Base-by-base conservation (phyloP, 805 yeast species). In the Ogataea saltuana region DNA sequence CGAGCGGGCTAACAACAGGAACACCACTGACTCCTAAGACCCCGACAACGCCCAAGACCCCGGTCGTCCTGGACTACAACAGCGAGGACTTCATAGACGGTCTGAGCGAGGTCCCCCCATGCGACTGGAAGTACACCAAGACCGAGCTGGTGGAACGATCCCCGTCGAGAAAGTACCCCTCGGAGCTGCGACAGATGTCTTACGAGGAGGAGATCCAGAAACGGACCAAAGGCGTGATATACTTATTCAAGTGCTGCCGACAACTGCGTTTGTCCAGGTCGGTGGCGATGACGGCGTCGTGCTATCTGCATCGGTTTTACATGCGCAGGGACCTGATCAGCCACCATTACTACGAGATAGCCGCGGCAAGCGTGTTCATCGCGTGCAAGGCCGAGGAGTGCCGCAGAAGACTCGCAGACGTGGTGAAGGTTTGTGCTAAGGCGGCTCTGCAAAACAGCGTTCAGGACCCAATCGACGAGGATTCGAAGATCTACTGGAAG, bases 361-460 rank as follows among this genome's bases (percentile, higher is more conserved):
- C 72, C 0, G 79, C 77, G 1, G 69, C 80, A 2, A 59, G 75
- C 22, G 50, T 78, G 13, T 78, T 78, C 50, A 59, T 78, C 19
- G 81, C 81, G 4, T 67, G 77, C 41, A 78, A 78, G 46, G 69
- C 76, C 6, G 80, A 77, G 41, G 83, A 78, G 43, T 67, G 77
- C 22, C 67, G 72, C 25, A 64, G 83, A 21, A 58, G 70, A 28
- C 56, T 78, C 21, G 58, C 70, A 30, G 81, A 77, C 41, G 67
- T 78, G 4, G 77, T 75, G 16, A 64, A 68, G n/a, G 67, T 69
- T 4, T 72, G 78, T 51, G 75, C 78, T 4, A 65, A 66, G 35
- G 66, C 70, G 4, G 80, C 81, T 0, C 32, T 58, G 15, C 54
- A 46, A 19, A 68, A 68, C 16, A 72, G 72, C 36, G 64, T 64